Base-by-base conservation (phyloP, 108 stramenopile genomes). In the Pseudonitzschia delicatissima region DNA sequence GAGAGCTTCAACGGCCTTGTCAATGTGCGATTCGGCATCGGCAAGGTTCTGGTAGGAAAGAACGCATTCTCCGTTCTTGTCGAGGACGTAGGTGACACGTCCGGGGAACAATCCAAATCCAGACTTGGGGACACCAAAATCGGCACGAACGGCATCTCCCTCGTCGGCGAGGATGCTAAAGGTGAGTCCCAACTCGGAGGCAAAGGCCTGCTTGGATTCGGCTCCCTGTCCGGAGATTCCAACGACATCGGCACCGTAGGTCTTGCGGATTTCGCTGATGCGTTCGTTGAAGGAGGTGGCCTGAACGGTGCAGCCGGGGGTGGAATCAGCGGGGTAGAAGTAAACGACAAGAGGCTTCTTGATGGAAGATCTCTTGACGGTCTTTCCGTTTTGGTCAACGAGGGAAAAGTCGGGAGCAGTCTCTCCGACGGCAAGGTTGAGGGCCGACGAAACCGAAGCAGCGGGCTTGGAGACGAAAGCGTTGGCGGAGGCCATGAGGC, bases 331-430 rank as follows among this genome's bases (percentile, higher is more conserved):
- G 27, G 90, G 90, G 59, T 91, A 91, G 67, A 91, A 91, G 72
- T 87, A 91, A 13, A 91, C 87, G 11, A 91, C 87, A 18, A 91
- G 72, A 1, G 90, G 90, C 75, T 91, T 91, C 73, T 88, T 87
- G 73, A 81, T 81, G 40, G 71, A 66, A 9, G 87, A 86, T 39
- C 85, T 73, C 39, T 68, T 84, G 63, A 91, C 80, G 13, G 81
- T 82, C 73, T 91, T 91, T 25, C 90, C 90, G 53, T 87, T 91
- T 69, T 91, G 90, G 33, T 91, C 90, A 4, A 70, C 55, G 37
- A 91, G 77, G 17, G 81, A 58, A 65, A 91, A 91, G 57, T 91
- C 90, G 2, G 90, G 90, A n/a, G 90, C 90, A 29, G 74, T 72
- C 53, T 91, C 86, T 31, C 90, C 90, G 20, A 87, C 85, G 7